Evolutionary conservation across 1,284 basidiomycete genomes (phyloP), one percentile per base, ranked within the genome.

Genomic region (Malassezia dermatis): DNA sequence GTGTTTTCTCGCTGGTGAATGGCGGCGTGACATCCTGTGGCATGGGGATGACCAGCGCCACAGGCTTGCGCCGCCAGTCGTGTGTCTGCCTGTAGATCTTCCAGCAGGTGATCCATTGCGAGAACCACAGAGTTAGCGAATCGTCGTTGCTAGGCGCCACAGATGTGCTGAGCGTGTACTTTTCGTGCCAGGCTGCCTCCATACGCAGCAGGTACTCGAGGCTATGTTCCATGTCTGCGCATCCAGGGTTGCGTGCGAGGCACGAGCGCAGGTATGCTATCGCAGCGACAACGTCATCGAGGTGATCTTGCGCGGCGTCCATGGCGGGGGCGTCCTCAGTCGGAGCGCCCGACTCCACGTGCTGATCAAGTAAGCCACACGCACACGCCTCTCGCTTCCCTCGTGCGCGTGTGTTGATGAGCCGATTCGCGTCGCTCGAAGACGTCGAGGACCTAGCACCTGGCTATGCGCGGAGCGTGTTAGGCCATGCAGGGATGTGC

Each of bases 371-470:
- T 39, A 39, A 39, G 37, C 37, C 37, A 21, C 37, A 21, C 37
- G n/a, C 17, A 8, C 37, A 21, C 37, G 37, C 37, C 17, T 21
- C 19, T 19, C 19, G 37, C 19, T 21, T 39, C 37, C 2, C 37
- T 19, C 19, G 35, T n/a, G 35, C 35, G 19, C 19, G 37, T 30
- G 19, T 17, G 17, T 19, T 17, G 27, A 53, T 46, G 51, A 17
- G 17, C 21, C 42, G 54, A n/a, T 57, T 51, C 40, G 44, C 28
- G 19, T 35, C 49, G 45, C 44, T 57, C 17, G 55, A 57, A 15
- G 30, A 26, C 23, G 17, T 47, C 11, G 44, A 47, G 13, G 55
- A 57, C 42, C n/a, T 52, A 8, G 39, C 49, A 10, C 50, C 55
- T 12, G 49, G 12, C 12, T 12, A 15, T 6, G 55, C 45, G 24